These are phyloP conservation scores for Terfezia boudieri DNA, from an alignment of 495 filamentous ascomycete species.

Conservation along the genomic window DNA sequence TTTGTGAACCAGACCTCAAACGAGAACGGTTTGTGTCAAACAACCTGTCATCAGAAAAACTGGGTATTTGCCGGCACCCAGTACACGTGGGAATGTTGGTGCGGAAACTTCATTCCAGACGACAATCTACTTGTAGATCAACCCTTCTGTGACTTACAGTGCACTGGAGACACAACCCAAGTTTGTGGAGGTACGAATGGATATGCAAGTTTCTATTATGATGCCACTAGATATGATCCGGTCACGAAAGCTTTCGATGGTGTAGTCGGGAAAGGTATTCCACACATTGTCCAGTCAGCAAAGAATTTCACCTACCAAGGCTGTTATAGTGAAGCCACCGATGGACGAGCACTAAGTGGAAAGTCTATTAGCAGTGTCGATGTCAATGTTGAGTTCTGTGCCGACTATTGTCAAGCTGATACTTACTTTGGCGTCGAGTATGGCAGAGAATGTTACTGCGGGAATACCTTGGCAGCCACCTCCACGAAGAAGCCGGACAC, in stretches of 20 bases:
- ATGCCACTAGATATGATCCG: conserved; percentile 3
- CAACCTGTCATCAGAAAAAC: conserved; percentile 12
- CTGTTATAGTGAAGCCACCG: conserved; percentile 21
- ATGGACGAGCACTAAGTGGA: conserved; percentile 14
- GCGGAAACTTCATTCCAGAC: conserved; percentile 20
- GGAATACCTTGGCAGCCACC: conserved; percentile 2
- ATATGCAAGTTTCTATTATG: conserved; percentile 10
- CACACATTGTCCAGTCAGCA: conserved; percentile 2
- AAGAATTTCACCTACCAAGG: conserved; percentile 6
- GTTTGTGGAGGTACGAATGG: conserved; percentile 2
- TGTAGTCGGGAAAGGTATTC: conserved; percentile 5
- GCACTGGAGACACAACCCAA: conserved; percentile 19
- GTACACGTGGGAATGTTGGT: conserved; percentile 20
- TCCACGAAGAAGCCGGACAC: too few species aligned
- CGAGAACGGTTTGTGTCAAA: conserved; percentile 1
- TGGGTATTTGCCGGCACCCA: conserved; percentile 11
- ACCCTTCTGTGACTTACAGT: conserved; percentile 8
- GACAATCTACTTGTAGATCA: conserved; percentile 12
- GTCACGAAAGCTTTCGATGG: conserved; percentile 4
- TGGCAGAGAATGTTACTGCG: conserved; percentile 12
- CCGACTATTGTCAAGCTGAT: conserved; percentile 15
- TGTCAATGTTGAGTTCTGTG: conserved; percentile 17
- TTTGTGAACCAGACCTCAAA: background rate
- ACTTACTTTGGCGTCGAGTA: conserved; percentile 21
- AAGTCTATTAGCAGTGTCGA: conserved; percentile 6